A percentile compares a stretch with the other conserved stretches of the same genome.
Evolutionary conservation across 805 yeast genomes (phyloP).

Genomic region (Metschnikowia colocasiae): DNA sequence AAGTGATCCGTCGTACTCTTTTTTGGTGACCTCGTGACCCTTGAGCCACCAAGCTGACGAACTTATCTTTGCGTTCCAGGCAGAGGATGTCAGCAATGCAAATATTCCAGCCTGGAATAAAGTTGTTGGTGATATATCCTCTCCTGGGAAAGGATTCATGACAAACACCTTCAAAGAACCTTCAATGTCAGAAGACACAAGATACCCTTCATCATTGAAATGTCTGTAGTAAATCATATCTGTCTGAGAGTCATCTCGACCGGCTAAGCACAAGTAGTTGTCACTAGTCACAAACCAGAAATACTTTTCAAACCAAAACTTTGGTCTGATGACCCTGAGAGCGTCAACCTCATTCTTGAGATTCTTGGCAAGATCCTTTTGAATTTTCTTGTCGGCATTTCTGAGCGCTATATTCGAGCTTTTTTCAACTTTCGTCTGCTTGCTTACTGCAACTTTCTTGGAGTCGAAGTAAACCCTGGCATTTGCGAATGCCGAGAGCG

Average conservation of each 20-base stretch:
- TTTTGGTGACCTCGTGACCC: constrained; percentile 65
- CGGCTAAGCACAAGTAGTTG: constrained; percentile 81
- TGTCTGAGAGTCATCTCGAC: constrained; percentile 74
- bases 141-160: constrained; percentile 70
- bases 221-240: constrained; percentile 79
- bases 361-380: constrained; percentile 62
- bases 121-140: constrained; percentile 79
- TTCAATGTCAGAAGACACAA: constrained; percentile 71
- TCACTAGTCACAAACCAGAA: constrained; percentile 93
- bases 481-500: constrained; percentile 80
- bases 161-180: constrained; percentile 75
- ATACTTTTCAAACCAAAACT: constrained; percentile 91
- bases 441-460: constrained; percentile 69
- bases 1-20: constrained; percentile 56
- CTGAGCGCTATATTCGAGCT: constrained; percentile 74
- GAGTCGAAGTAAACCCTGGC: constrained; percentile 77
- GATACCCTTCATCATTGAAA: constrained; percentile 66
- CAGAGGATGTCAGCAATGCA: constrained; percentile 74
- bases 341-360: constrained; percentile 50
- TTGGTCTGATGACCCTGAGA: constrained; percentile 61
- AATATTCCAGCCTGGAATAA: constrained; percentile 86
- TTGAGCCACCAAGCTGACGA: constrained; percentile 84
- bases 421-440: constrained; percentile 76
- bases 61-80: constrained; percentile 85
- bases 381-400: constrained; percentile 76